Evolutionary conservation across 2,329 filamentous ascomycete species (phyloP).

Genomic region (Colletotrichum liaoningense): DNA sequence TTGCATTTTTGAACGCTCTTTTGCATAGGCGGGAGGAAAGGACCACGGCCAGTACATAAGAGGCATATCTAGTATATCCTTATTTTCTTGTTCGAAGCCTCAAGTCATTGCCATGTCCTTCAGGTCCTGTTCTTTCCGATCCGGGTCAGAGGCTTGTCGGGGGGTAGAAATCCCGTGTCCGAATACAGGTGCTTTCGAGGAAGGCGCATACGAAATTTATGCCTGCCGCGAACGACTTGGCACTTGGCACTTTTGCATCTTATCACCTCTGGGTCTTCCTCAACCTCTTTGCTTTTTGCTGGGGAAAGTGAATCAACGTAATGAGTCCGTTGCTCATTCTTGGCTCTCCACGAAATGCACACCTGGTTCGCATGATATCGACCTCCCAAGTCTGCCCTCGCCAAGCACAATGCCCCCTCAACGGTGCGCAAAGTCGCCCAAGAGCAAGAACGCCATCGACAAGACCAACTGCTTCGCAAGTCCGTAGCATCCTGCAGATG

Average conservation of each 20-base stretch:
- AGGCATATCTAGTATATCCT: neutral
- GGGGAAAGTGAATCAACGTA: neutral
- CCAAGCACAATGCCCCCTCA: neutral
- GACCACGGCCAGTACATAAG: neutral
- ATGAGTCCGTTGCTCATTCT: neutral
- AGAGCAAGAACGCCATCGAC: neutral
- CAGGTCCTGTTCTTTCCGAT: neutral
- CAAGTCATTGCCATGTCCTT: neutral
- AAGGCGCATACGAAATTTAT: neutral
- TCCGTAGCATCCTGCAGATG: neutral
- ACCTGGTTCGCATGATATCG: neutral
- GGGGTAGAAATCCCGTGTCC: neutral
- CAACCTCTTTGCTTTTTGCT: too few species aligned
- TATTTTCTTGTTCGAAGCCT: neutral
- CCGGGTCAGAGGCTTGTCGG: neutral
- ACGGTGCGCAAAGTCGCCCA: neutral
- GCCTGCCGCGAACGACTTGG: neutral
- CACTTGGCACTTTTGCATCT: too few species aligned
- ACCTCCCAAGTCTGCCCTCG: neutral
- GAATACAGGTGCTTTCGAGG: neutral
- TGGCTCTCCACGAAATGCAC: neutral
- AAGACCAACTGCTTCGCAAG: neutral
- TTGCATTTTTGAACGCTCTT: neutral
- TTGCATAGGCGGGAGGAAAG: neutral
- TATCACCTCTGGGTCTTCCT: too few species aligned